Percentiles rank a stretch among this genome's conserved stretches.
phyloP scores from a whole-genome alignment of 495 filamentous ascomycete genomes.

The Trichoderma reesei region DNA sequence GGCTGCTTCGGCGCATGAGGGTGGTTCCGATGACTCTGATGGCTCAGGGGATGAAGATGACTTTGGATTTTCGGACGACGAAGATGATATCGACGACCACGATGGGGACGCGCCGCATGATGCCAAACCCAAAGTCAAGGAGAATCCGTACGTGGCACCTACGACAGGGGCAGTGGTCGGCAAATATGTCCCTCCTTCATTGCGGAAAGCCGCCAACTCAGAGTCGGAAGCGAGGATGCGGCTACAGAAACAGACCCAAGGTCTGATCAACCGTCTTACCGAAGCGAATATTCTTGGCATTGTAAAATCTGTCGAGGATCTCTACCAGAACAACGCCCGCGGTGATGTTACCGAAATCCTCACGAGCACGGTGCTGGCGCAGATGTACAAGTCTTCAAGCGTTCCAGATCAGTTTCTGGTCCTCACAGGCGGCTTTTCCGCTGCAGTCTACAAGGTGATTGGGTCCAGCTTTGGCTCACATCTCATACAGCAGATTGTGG shows the following conservation, averaged over 20 bases:
- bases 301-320: slow-evolving; percentile 64
- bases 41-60: slow-evolving; percentile 29
- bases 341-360: slow-evolving; percentile 74
- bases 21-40: slow-evolving; percentile 20
- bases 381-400: slow-evolving; percentile 65
- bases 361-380: slow-evolving; percentile 59
- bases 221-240: slow-evolving; percentile 59
- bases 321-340: slow-evolving; percentile 72
- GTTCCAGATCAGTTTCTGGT: slow-evolving; percentile 84
- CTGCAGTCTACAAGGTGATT: slow-evolving; percentile 74
- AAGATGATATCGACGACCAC: slow-evolving; percentile 16
- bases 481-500: slow-evolving; percentile 64
- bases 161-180: slow-evolving; percentile 22
- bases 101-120: slow-evolving; percentile 18
- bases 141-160: slow-evolving; percentile 45
- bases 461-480: slow-evolving; percentile 84
- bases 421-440: slow-evolving; percentile 81
- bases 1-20: slow-evolving; percentile 22
- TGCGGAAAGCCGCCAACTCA: slow-evolving; percentile 52
- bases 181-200: slow-evolving; percentile 83
- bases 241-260: slow-evolving; percentile 71
- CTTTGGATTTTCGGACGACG: slow-evolving; percentile 26
- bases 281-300: slow-evolving; percentile 80
- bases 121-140: slow-evolving; percentile 28
- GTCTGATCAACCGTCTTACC: slow-evolving; percentile 84